Percentiles rank a stretch among this genome's conserved stretches.
These are phyloP conservation scores for Endocalyx cinctus DNA, from an alignment of 2,329 filamentous ascomycete genomes.

Conservation along the genomic window DNA sequence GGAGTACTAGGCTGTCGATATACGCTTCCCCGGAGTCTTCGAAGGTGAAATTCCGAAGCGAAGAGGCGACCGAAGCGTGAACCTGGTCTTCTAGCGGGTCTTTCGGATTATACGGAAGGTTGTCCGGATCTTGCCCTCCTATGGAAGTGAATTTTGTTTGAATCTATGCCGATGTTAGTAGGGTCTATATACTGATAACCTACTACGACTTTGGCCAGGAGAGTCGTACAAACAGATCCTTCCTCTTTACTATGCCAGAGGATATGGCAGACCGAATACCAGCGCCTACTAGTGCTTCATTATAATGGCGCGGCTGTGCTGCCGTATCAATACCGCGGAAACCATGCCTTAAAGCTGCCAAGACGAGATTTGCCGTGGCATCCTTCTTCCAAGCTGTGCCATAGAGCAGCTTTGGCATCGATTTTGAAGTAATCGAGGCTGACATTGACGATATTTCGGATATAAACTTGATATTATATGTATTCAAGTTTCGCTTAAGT, in stretches of 20 bases:
- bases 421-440: conserved; percentile 18
- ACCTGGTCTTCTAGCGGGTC: conserved; percentile 56
- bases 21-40: conserved; percentile 26
- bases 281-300: conserved; percentile 64
- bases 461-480: no score
- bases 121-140: conserved; percentile 52
- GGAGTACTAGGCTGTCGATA: conserved; percentile 72
- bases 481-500: no score
- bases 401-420: conserved; percentile 59
- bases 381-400: conserved; percentile 86
- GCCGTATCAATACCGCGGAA: conserved; percentile 75
- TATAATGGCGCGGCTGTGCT: conserved; percentile 73
- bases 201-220: conserved; percentile 2
- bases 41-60: conserved; percentile 55
- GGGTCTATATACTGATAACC: no score
- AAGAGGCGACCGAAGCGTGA: conserved; percentile 61
- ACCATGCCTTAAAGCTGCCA: conserved; percentile 61
- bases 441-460: not conserved
- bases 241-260: conserved; percentile 52
- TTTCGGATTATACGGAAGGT: conserved; percentile 59
- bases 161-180: conserved; percentile 40
- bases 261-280: conserved; percentile 59
- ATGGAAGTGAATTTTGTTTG: conserved; percentile 80
- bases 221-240: conserved; percentile 60
- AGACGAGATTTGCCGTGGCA: conserved; percentile 61